Conservation (phyloP, 176 grass and related monocot species). For the Bothriochloa decipiens region DNA sequence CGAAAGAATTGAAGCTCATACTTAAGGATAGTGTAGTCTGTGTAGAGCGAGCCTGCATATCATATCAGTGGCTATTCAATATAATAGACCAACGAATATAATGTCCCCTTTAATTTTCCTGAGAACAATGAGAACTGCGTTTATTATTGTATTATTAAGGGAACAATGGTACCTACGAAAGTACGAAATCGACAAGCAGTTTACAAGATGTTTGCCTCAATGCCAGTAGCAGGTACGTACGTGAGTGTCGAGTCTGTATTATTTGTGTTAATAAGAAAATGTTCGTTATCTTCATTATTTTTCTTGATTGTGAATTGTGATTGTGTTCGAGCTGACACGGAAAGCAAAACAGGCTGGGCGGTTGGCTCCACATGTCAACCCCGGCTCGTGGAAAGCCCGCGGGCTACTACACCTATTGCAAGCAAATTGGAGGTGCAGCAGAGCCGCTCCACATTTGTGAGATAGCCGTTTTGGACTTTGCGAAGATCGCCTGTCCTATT, state of each 20-base stretch:
- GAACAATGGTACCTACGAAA: too few species aligned
- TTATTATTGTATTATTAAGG: too few species aligned
- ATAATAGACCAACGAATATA: neutral
- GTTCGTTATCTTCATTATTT: neutral
- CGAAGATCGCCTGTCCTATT: conserved; percentile 34
- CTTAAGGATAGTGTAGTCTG: too few species aligned
- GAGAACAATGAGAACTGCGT: too few species aligned
- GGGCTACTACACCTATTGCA: neutral
- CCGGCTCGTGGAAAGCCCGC: conserved; percentile 23
- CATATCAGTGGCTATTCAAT: neutral
- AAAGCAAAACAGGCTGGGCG: neutral
- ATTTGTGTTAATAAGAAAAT: neutral
- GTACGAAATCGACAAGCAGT: neutral
- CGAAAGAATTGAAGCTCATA: too few species aligned
- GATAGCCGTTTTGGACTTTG: conserved; percentile 41
- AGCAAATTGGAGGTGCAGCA: conserved; percentile 4
- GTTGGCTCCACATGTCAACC: neutral
- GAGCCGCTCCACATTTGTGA: neutral
- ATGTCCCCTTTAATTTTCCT: neutral
- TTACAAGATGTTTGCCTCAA: neutral
- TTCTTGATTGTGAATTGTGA: too few species aligned
- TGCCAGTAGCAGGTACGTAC: too few species aligned
- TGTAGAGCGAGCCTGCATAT: too few species aligned
- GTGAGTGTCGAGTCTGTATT: too few species aligned
- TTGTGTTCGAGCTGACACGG: neutral